Evolutionary conservation across 495 filamentous ascomycete genomes (phyloP), one percentile per base, ranked within the genome.

Genomic region (Xanthoparmelia taractica): DNA sequence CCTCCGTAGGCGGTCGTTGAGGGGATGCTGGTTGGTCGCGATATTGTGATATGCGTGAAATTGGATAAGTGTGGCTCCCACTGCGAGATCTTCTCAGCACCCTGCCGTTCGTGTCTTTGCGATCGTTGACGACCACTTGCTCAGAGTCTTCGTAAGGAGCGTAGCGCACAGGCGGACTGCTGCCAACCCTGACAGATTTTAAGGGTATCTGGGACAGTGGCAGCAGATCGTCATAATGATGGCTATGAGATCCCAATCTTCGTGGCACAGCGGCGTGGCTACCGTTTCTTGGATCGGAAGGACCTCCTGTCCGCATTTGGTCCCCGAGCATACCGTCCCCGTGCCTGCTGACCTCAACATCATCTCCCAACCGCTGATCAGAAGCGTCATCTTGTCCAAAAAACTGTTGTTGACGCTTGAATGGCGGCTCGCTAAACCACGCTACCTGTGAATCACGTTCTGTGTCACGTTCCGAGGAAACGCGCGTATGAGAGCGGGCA

Each of bases 11-110:
- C 43, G 63, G 48, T 57, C 61, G 48, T 23, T 60, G 58, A 17
- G 71, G 67, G 48, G 71, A 73, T 27, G 48, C 65, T 25, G 68
- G 63, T 5, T 59, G 54, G n/a, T 57, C 31, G 27, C 61, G 40
- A 56, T 64, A 63, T 29, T 59, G 45, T 31, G 45, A 54, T 34
- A 50, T 56, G 27, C 60, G 63, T 34, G 63, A 38, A 27, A 17
- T 25, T 33, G 48, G 54, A n/a, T 57, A 57, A 33, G 55, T 41
- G 23, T 60, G 59, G 15, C 33, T 56, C 8, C 56, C 58, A 23
- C 59, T 63, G 20, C 40, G 40, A 31, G 63, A 63, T 37, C 63
- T 56, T 45, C 55, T 52, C 8, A 27, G 40, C 31, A 47, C 33
- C 34, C 59, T 50, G 59, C 60, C 56, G 27, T 59, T 61, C 12